Base-by-base conservation (phyloP, 305 asterid genomes). In the Solanum aculeatissimum region DNA sequence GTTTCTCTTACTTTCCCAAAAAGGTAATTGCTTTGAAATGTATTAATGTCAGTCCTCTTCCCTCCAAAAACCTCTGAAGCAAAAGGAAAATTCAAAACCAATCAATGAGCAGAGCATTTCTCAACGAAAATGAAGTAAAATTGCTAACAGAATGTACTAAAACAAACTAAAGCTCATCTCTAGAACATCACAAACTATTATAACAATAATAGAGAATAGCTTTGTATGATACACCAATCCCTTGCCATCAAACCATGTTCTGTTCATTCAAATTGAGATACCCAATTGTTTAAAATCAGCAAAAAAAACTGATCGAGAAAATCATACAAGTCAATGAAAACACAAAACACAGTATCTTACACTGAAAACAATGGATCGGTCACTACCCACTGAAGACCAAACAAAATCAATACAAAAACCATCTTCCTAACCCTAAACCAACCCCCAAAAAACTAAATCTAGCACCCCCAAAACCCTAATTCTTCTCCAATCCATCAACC, bases 291-390 rank as follows among this genome's bases (percentile, higher is more conserved):
- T 35, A 83, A n/a, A 38, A 40, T 13, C 74, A 42, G 19, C 53
- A 63, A 35, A 9, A 9, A 81, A 21, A 60, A 7, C 40, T 23
- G 25, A 77, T 77, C 27, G 58, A 21, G 12, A 49, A 84, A 63
- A 21, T 42, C 53, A 11, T 38, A 79, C 45, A 77, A 78, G 70
- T 9, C 83, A 83, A 49, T 9, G 6, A 7, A 19, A 75, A 83
- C 53, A 3, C 40, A 77, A 75, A 32, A 83, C 43, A 77, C 40
- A 21, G 66, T 53, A 80, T 45, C 66, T n/a, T 7, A 75, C 38
- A 75, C 53, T 62, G 9, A 29, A 75, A 75, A 75, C 83, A 86
- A 86, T 60, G 89, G 87, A 89, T 89, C 92, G 85, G 79, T 68
- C 58, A 86, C 82, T 78, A 57, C 60, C 68, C 47, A 81, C 81